Evolutionary conservation across 345 rosid genomes (phyloP).

Genomic region (Salix viminalis): DNA sequence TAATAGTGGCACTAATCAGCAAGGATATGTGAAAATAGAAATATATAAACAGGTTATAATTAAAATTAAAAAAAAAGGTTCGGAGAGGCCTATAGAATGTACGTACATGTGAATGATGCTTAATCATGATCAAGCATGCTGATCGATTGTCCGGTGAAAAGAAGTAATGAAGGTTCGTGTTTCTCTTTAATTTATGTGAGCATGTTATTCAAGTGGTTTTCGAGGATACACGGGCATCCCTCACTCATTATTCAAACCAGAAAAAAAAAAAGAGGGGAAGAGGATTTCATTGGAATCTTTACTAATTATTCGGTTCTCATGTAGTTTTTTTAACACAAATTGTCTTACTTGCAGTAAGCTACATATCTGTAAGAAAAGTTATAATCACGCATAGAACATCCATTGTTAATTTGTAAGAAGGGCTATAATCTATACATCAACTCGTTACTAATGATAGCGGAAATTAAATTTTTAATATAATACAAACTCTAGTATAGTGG

Average conservation of each 20-base stretch:
- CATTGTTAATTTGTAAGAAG: too few relatives aligned
- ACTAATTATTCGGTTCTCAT: too few relatives aligned
- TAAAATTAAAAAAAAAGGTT: neutral
- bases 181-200: neutral
- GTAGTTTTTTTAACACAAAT: too few relatives aligned
- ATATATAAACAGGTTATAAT: too few relatives aligned
- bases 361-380: too few relatives aligned
- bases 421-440: too few relatives aligned
- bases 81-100: slow-evolving; percentile 1
- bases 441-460: too few relatives aligned
- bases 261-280: too few relatives aligned
- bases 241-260: neutral
- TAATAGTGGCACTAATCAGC: neutral
- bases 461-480: too few relatives aligned
- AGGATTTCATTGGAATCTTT: too few relatives aligned
- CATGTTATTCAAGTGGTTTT: neutral
- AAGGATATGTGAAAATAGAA: slow-evolving; percentile 2
- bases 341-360: too few relatives aligned
- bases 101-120: neutral
- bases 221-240: neutral
- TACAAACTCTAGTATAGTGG: neutral
- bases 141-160: slow-evolving; percentile 5
- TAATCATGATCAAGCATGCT: neutral
- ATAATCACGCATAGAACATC: too few relatives aligned
- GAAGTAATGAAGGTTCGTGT: neutral